phyloP scores from a whole-genome alignment of 352 stramenopile species.

The Saprolegnia parasitica region DNA sequence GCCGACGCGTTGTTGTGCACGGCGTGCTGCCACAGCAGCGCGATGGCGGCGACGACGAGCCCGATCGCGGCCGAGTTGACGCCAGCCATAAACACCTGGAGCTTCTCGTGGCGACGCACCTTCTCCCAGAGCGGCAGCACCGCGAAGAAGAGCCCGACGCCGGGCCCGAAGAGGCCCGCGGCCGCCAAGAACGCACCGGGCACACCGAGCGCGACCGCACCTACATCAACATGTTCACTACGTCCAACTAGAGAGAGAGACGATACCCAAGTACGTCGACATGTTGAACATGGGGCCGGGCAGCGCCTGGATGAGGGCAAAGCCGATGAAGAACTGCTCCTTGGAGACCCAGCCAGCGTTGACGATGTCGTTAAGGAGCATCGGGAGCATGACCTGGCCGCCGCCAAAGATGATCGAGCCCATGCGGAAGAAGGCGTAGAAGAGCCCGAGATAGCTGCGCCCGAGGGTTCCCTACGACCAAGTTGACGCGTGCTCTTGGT shows the following conservation, averaged over 20 bases:
- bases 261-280: slow-evolving; percentile 84
- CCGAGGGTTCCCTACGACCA: slow-evolving; percentile 11
- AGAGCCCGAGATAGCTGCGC: slow-evolving; percentile 54
- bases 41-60: slow-evolving; percentile 86
- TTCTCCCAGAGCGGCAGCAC: slow-evolving; percentile 90
- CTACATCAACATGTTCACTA: not conserved
- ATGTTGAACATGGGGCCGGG: slow-evolving; percentile 96
- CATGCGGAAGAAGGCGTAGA: slow-evolving; percentile 93
- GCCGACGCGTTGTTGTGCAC: slow-evolving; percentile 75
- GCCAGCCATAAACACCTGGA: slow-evolving; percentile 86
- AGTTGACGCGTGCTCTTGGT: slow-evolving; percentile 29
- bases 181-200: slow-evolving; percentile 84
- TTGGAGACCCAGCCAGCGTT: slow-evolving; percentile 86
- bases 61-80: slow-evolving; percentile 89
- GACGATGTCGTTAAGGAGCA: slow-evolving; percentile 81
- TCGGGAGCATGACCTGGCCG: slow-evolving; percentile 90
- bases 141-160: slow-evolving; percentile 88
- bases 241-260: too few species aligned
- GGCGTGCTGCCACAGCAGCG: slow-evolving; percentile 84
- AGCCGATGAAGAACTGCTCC: slow-evolving; percentile 90
- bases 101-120: slow-evolving; percentile 73
- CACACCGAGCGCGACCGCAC: slow-evolving; percentile 74
- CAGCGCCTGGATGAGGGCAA: slow-evolving; percentile 90
- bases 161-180: slow-evolving; percentile 88
- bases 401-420: slow-evolving; percentile 94